Evolutionary conservation across 148 eudicot genomes (phyloP), one percentile per base, ranked within the genome.

Genomic region (Vaccinium darrowii): DNA sequence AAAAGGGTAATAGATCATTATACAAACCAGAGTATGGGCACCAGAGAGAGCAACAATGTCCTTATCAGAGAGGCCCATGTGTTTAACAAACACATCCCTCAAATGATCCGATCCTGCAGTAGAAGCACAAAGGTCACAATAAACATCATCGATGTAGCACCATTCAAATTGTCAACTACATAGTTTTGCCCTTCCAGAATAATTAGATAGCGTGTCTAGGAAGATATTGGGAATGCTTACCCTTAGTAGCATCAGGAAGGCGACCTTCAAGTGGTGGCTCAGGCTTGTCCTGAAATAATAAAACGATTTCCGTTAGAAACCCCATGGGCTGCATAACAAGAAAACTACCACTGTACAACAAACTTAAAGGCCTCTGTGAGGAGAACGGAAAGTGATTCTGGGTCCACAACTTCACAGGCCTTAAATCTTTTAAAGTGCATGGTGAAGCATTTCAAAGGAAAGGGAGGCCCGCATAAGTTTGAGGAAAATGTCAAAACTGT

Each of bases 41-140:
- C 99, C 99, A 88, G 99, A 96, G 56, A 96, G 97, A 57, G 93
- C 92, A 84, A 94, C 99, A 84, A 94, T 96, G 89, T 96, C 99
- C 86, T 91, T 88, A 88, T 96, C 98, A 65, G 82, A 71, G 19
- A 96, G 96, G 76, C 99, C 99, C 99, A 96, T 96, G 81, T 93
- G 94, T 85, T 92, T 93, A 39, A 89, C 62, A 80, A 96, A 96
- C 18, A 96, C 99, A 54, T 93, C 91, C 87, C 97, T 94, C 85
- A 96, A 83, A 84, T 96, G 99, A 88, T 93, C 97, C 84, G 79
- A 84, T 25, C 98, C 99, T 94, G 91, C 77, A 92, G 79, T 71
- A 84, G 50, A 78, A 71, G n/a, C 43, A 51, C 25, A 43, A 54
- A 25, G 36, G 39, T 69, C 43, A 69, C 11, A 69, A 30, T 30